Conservation (phyloP, 148 eudicot species). For the Arctostaphylos glauca region DNA sequence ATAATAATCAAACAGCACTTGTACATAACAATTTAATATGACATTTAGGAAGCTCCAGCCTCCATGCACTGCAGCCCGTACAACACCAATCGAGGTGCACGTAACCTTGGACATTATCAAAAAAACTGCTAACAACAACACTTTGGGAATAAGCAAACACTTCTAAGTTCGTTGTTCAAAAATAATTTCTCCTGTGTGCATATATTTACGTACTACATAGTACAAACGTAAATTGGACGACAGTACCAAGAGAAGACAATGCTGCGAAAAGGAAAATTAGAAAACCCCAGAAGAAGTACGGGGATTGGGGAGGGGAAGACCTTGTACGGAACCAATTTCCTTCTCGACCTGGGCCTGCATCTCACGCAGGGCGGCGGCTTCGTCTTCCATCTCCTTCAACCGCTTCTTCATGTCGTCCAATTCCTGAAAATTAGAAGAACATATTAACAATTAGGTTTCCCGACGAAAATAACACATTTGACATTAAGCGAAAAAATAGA, state of each 20-base stretch:
- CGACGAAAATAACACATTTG: background rate
- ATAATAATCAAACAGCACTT: background rate
- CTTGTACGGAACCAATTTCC: conserved; percentile 64
- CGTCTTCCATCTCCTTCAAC: conserved; percentile 69
- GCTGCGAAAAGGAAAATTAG: background rate
- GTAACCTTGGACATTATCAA: too few relatives aligned
- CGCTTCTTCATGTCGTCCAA: conserved; percentile 59
- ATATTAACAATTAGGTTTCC: background rate
- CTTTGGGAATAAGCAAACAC: background rate
- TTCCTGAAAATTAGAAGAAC: conserved; percentile 25
- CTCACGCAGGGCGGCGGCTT: conserved; percentile 61
- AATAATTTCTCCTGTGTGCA: background rate
- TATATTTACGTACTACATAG: background rate
- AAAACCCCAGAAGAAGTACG: conserved; percentile 2
- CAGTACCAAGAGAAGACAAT: background rate
- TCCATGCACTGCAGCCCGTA: background rate
- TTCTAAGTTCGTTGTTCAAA: background rate
- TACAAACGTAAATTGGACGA: background rate
- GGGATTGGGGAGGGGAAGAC: conserved; percentile 20
- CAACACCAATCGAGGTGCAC: background rate
- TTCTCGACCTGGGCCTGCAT: conserved; percentile 76
- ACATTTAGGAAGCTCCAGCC: background rate
- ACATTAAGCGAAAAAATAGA: conserved; percentile 10
- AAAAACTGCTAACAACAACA: background rate
- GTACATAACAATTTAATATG: too few relatives aligned